phyloP scores from a whole-genome alignment of 129 eudicot species.

The Chrysanthemum makinoi region DNA sequence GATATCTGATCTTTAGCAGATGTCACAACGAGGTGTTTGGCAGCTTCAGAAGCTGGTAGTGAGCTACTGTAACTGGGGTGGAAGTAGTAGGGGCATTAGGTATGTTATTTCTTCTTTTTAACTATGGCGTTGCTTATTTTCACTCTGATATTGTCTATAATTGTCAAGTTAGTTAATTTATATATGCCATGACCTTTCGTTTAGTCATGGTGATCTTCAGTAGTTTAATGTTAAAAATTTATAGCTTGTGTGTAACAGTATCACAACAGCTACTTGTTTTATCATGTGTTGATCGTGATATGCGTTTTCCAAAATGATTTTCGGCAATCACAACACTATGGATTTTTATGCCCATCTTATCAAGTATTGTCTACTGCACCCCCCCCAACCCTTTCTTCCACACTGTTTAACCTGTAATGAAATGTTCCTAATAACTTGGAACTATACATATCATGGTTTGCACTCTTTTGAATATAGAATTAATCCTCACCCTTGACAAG shows the following conservation, averaged over 20 bases:
- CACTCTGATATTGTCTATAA: neutral
- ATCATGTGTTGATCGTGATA: slow-evolving; percentile 15
- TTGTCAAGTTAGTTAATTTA: neutral
- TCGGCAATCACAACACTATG: neutral
- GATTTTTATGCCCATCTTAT: neutral
- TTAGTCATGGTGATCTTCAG: slow-evolving; percentile 1
- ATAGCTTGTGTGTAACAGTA: neutral
- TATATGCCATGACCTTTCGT: neutral
- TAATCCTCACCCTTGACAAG: no score
- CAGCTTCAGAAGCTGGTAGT: slow-evolving; percentile 74
- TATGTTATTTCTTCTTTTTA: slow-evolving; percentile 11
- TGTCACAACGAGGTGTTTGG: slow-evolving; percentile 85
- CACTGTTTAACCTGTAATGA: no score
- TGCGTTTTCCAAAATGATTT: neutral
- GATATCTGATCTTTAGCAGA: slow-evolving; percentile 29
- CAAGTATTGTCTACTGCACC: no score
- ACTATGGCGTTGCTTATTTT: neutral
- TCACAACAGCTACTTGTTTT: slow-evolving; percentile 9
- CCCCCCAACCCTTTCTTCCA: no score
- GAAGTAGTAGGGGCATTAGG: slow-evolving; percentile 90
- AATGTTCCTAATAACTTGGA: no score
- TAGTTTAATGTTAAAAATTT: neutral
- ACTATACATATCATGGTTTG: no score
- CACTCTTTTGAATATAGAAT: no score
- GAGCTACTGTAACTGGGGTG: slow-evolving; percentile 86